phyloP scores from a whole-genome alignment of 2,329 filamentous ascomycete species.

The Cercospora sojina region DNA sequence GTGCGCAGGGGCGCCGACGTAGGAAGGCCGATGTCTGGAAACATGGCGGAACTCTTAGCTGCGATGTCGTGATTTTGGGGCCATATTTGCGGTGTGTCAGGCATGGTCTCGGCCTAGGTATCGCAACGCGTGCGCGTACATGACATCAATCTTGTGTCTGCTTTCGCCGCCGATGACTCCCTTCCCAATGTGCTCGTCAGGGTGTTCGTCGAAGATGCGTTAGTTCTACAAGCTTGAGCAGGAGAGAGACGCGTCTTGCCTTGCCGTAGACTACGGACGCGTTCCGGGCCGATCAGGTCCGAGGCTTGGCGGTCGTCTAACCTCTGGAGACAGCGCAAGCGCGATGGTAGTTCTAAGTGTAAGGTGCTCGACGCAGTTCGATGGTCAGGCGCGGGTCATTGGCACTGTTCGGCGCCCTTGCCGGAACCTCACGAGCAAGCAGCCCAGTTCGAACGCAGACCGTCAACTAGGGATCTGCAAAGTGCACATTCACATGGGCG shows the following conservation, averaged over 20 bases:
- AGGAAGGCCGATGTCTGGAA: not conserved
- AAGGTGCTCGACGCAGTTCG: no score
- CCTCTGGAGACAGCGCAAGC: no score
- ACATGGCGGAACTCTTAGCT: conserved; percentile 8
- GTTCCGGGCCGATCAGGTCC: not conserved
- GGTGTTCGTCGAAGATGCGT: not conserved
- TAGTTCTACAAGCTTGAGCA: no score
- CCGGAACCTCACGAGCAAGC: no score
- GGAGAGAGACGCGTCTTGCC: not conserved
- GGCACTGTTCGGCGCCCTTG: no score
- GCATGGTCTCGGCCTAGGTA: not conserved
- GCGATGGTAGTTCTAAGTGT: no score
- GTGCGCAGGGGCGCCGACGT: not conserved
- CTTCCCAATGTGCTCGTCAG: not conserved
- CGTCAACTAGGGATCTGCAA: no score
- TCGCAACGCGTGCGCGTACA: not conserved
- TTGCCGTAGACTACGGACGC: not conserved
- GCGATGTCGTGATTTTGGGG: conserved; percentile 4
- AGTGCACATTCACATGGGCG: no score
- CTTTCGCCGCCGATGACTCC: not conserved
- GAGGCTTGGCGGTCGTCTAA: not conserved
- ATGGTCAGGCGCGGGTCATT: no score
- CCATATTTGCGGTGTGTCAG: not conserved
- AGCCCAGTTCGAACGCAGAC: no score
- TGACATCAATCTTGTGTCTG: not conserved